Percentiles rank a stretch among this genome's conserved stretches.
Conservation (phyloP, 208 protist species). For the Crithidia acanthocephali region DNA sequence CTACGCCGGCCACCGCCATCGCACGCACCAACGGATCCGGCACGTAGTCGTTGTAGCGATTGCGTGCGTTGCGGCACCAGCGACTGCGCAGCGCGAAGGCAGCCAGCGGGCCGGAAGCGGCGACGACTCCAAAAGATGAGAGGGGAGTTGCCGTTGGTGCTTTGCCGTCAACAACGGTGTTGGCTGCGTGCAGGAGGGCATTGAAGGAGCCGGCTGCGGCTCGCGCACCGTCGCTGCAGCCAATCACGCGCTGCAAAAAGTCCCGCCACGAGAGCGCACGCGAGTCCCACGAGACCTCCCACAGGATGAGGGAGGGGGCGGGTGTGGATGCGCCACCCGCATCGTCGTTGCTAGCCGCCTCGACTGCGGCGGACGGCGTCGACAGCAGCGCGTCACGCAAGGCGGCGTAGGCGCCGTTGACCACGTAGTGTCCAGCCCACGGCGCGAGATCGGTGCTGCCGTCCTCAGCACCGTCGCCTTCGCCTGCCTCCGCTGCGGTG, state of each 20-base stretch:
- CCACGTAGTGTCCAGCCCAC: constrained; percentile 32
- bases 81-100: constrained; percentile 29
- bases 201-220: constrained; percentile 50
- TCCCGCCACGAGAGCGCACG: constrained; percentile 50
- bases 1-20: constrained; percentile 18
- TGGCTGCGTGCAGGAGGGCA: constrained; percentile 22
- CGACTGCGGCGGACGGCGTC: neutral
- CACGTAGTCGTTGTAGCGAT: constrained; percentile 29
- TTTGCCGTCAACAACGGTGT: neutral
- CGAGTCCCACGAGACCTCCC: constrained; percentile 51
- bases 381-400: constrained; percentile 12
- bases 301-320: constrained; percentile 12
- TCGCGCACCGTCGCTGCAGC: constrained; percentile 45
- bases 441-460: neutral
- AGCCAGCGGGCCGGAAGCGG: constrained; percentile 27
- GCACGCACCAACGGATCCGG: constrained; percentile 31
- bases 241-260: constrained; percentile 60
- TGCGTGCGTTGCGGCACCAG: constrained; percentile 35
- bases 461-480: neutral
- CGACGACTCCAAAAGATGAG: constrained; percentile 20
- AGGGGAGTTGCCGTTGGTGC: constrained; percentile 13
- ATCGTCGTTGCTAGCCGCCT: neutral
- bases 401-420: constrained; percentile 30
- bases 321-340: neutral
- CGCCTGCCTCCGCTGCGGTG: neutral